phyloP scores from a whole-genome alignment of 2,329 filamentous ascomycete genomes.

The Apiospora aurea region DNA sequence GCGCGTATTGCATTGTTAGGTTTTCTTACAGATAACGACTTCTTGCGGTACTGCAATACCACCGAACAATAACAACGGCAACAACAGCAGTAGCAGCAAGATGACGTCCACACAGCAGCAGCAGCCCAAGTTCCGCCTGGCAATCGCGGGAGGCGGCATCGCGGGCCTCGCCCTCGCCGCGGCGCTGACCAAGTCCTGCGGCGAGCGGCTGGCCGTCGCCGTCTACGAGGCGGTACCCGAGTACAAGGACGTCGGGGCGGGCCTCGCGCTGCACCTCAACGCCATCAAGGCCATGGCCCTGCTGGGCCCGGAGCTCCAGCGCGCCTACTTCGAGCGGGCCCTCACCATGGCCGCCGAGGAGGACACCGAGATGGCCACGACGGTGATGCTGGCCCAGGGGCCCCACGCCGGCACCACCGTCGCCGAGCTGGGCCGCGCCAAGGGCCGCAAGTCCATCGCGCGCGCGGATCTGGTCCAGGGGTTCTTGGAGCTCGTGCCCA shows the following conservation, averaged over 20 bases:
- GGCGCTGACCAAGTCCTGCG: constrained; percentile 41
- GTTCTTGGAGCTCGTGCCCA: constrained; percentile 37
- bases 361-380: constrained; percentile 42
- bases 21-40: neutral
- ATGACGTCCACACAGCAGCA: constrained; percentile 14
- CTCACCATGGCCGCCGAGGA: constrained; percentile 40
- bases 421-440: constrained; percentile 43
- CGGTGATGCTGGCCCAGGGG: constrained; percentile 43
- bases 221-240: constrained; percentile 45
- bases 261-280: constrained; percentile 48
- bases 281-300: constrained; percentile 45
- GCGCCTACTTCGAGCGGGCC: constrained; percentile 43
- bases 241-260: constrained; percentile 47
- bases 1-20: neutral
- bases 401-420: constrained; percentile 34
- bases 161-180: constrained; percentile 46
- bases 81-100: neutral
- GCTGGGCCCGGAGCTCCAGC: constrained; percentile 43
- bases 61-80: neutral
- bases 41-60: neutral
- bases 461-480: constrained; percentile 42
- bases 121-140: constrained; percentile 33
- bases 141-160: constrained; percentile 43
- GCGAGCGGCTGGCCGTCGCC: constrained; percentile 41
- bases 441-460: constrained; percentile 43